Evolutionary conservation across 495 filamentous ascomycete genomes (phyloP).

Genomic region (Gamarada debralockiae): DNA sequence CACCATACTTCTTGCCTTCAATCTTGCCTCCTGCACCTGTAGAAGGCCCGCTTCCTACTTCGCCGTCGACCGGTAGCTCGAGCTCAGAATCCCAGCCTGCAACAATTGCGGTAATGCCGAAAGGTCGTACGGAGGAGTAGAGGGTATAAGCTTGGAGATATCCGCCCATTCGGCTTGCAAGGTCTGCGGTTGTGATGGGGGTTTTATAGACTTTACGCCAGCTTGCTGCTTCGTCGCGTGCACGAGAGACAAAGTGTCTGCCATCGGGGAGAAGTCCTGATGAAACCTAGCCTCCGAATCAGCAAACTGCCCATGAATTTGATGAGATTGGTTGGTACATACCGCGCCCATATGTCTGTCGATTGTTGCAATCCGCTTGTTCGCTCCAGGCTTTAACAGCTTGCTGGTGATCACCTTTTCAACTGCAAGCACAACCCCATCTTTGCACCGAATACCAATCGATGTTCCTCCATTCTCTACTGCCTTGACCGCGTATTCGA

Average conservation of each 20-base stretch:
- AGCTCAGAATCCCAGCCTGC: conserved; percentile 88
- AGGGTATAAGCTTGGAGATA: conserved; percentile 97
- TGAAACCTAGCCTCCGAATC: conserved; percentile 61
- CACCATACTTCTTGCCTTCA: conserved; percentile 70
- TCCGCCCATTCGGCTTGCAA: conserved; percentile 86
- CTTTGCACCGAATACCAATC: conserved; percentile 94
- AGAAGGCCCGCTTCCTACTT: conserved; percentile 76
- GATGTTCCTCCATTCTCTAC: conserved; percentile 98
- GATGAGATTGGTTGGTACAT: conserved; percentile 32
- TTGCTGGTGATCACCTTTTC: conserved; percentile 97
- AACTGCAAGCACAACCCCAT: conserved; percentile 92
- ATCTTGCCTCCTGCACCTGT: conserved; percentile 78
- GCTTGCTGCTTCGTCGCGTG: conserved; percentile 83
- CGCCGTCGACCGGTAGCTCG: conserved; percentile 75
- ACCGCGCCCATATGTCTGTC: conserved; percentile 93
- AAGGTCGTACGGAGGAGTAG: conserved; percentile 92
- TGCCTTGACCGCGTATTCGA: conserved; percentile 98
- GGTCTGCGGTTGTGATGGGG: conserved; percentile 80
- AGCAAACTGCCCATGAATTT: not conserved
- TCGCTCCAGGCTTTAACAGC: conserved; percentile 85
- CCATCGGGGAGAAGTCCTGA: conserved; percentile 93
- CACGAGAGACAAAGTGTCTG: conserved; percentile 89
- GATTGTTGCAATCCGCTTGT: conserved; percentile 93
- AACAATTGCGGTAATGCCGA: conserved; percentile 92
- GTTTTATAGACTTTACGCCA: conserved; percentile 90